Evolutionary conservation across 768 basidiomycete species (phyloP).

Genomic region (Tubosaeta sp.): DNA sequence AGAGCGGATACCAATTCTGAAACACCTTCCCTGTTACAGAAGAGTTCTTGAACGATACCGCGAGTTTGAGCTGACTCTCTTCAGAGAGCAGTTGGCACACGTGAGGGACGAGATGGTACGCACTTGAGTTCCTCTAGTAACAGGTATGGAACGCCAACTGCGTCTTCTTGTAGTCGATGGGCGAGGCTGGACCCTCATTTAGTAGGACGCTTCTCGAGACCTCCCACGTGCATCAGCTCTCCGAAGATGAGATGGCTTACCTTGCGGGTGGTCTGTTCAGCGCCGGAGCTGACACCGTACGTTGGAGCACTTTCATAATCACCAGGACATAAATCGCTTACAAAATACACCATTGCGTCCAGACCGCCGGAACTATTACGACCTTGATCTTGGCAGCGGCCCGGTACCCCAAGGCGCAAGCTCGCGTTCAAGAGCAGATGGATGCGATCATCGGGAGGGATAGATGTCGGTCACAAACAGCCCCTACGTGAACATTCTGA

Average conservation of each 20-base stretch:
- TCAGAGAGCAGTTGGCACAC: constrained; percentile 36
- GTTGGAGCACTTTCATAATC: neutral
- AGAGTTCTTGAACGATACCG: constrained; percentile 28
- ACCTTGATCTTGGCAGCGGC: constrained; percentile 48
- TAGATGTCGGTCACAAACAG: constrained; percentile 4
- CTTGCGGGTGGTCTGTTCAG: constrained; percentile 58
- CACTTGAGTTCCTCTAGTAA: neutral
- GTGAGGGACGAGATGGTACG: constrained; percentile 4
- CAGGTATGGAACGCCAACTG: neutral
- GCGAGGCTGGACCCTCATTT: constrained; percentile 32
- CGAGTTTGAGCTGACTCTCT: constrained; percentile 45
- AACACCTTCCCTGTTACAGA: constrained; percentile 49
- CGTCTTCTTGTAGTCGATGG: constrained; percentile 6
- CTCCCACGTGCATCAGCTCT: constrained; percentile 43
- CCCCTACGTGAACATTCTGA: neutral
- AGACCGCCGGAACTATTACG: constrained; percentile 49
- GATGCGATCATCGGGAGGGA: constrained; percentile 43
- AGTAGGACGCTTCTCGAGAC: constrained; percentile 50
- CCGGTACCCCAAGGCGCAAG: constrained; percentile 45
- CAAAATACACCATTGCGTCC: neutral
- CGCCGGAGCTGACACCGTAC: constrained; percentile 53
- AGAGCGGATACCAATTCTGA: constrained; percentile 45
- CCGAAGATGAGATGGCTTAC: constrained; percentile 50
- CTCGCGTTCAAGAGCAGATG: constrained; percentile 45
- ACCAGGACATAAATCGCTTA: neutral